phyloP scores from a whole-genome alignment of 352 stramenopile genomes.

The Phytopythium boreale region DNA sequence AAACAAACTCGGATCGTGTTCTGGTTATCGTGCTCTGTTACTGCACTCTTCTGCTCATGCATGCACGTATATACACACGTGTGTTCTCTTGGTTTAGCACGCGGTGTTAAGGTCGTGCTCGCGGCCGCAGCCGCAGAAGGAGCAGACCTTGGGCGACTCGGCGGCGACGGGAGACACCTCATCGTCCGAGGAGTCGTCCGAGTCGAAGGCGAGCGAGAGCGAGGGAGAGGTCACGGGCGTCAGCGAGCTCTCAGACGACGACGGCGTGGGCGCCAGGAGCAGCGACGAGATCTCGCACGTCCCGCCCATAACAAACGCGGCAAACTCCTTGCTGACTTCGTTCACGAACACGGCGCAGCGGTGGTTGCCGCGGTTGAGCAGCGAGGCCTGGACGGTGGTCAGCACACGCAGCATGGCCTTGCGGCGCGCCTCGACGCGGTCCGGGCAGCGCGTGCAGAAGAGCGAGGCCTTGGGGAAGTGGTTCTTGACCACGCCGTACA shows the following conservation, averaged over 20 bases:
- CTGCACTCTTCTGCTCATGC: neutral
- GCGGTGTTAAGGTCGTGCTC: neutral
- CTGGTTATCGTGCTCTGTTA: neutral
- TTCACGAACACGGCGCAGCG: conserved; percentile 23
- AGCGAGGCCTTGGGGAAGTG: conserved; percentile 46
- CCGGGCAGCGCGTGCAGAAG: conserved; percentile 26
- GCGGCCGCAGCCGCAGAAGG: conserved; percentile 6
- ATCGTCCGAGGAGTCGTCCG: conserved; percentile 23
- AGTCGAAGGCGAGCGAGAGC: conserved; percentile 20
- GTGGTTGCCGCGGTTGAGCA: conserved; percentile 36
- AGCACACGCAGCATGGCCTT: conserved; percentile 27
- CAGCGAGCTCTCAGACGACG: conserved; percentile 19
- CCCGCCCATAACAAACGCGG: conserved; percentile 20
- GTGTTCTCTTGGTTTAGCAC: neutral
- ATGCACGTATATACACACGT: neutral
- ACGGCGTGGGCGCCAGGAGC: conserved; percentile 14
- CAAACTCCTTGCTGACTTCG: conserved; percentile 27
- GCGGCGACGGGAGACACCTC: conserved; percentile 12
- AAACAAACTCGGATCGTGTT: neutral
- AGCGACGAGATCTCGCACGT: conserved; percentile 9
- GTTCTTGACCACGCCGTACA: conserved; percentile 50
- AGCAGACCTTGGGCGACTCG: conserved; percentile 9
- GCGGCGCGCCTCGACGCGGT: conserved; percentile 22
- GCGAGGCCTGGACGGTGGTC: conserved; percentile 28
- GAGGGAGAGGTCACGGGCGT: conserved; percentile 13